These are phyloP conservation scores for Paxillus rubicundulus DNA, from an alignment of 768 basidiomycete species.

Conservation along the genomic window DNA sequence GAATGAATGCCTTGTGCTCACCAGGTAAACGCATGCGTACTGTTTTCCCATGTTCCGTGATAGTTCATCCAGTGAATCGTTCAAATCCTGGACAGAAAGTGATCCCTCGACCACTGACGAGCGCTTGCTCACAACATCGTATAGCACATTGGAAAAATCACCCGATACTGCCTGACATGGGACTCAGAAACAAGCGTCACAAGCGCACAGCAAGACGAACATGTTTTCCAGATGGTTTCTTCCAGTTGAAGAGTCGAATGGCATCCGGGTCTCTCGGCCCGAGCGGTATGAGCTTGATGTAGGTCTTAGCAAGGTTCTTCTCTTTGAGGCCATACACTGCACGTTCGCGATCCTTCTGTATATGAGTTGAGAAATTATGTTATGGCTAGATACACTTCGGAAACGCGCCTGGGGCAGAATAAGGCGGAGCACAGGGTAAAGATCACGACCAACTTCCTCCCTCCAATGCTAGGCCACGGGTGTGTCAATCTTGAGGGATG, in stretches of 20 bases:
- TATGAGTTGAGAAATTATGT: neutral
- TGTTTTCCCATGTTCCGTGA: constrained; percentile 70
- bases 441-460: constrained; percentile 76
- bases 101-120: constrained; percentile 76
- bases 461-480: constrained; percentile 69
- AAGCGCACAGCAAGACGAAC: constrained; percentile 39
- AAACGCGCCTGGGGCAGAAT: constrained; percentile 79
- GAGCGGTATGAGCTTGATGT: constrained; percentile 86
- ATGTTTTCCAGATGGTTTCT: constrained; percentile 66
- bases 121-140: constrained; percentile 81
- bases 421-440: constrained; percentile 87
- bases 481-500: constrained; percentile 9
- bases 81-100: constrained; percentile 80
- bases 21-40: constrained; percentile 38
- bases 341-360: constrained; percentile 90
- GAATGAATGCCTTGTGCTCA: constrained; percentile 6
- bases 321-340: constrained; percentile 94
- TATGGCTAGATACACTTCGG: neutral
- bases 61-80: constrained; percentile 76
- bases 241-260: constrained; percentile 86
- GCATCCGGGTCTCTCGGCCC: constrained; percentile 79
- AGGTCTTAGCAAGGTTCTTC: constrained; percentile 88
- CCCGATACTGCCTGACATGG: constrained; percentile 63
- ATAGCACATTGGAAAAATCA: constrained; percentile 85
- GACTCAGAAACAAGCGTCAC: neutral